These are phyloP conservation scores for Nitzschia putrida DNA, from an alignment of 108 stramenopile genomes.

Conservation along the genomic window DNA sequence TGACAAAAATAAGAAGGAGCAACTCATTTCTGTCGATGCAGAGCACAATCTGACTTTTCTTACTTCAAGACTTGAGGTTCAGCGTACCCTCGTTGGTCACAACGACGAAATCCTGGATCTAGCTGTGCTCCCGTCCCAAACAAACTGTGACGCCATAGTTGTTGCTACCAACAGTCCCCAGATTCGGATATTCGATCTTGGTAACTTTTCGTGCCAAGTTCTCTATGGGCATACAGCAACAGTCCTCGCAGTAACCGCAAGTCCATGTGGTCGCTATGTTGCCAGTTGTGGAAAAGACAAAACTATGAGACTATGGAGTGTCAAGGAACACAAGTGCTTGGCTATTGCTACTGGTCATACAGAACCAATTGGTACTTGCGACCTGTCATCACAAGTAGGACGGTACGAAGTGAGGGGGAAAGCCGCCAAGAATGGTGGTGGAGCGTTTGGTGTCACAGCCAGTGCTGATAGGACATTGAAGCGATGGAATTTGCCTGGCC, in stretches of 20 bases:
- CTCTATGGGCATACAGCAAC: constrained; percentile 94
- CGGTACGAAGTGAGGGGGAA: constrained; percentile 84
- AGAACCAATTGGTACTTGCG: constrained; percentile 83
- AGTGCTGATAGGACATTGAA: constrained; percentile 93
- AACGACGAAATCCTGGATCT: constrained; percentile 95
- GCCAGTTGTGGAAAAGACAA: constrained; percentile 93
- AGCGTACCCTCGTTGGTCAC: constrained; percentile 87
- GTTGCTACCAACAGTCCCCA: constrained; percentile 95
- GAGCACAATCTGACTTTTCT: constrained; percentile 90
- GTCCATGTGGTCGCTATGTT: constrained; percentile 86
- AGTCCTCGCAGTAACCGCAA: constrained; percentile 89
- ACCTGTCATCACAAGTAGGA: constrained; percentile 73
- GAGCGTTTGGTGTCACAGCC: constrained; percentile 88
- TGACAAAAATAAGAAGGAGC: constrained; percentile 32
- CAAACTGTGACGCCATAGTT: constrained; percentile 46
- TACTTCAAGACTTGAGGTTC: constrained; percentile 27
- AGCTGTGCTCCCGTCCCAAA: constrained; percentile 63
- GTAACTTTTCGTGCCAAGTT: constrained; percentile 70
- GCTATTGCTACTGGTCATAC: constrained; percentile 85
- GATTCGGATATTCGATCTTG: constrained; percentile 85
- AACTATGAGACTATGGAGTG: constrained; percentile 80
- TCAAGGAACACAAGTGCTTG: constrained; percentile 48
- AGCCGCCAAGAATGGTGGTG: constrained; percentile 80
- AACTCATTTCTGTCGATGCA: constrained; percentile 84
- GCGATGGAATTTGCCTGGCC: constrained; percentile 88